These are phyloP conservation scores for Colletotrichum agaves DNA, from an alignment of 2,329 filamentous ascomycete species.

Conservation along the genomic window DNA sequence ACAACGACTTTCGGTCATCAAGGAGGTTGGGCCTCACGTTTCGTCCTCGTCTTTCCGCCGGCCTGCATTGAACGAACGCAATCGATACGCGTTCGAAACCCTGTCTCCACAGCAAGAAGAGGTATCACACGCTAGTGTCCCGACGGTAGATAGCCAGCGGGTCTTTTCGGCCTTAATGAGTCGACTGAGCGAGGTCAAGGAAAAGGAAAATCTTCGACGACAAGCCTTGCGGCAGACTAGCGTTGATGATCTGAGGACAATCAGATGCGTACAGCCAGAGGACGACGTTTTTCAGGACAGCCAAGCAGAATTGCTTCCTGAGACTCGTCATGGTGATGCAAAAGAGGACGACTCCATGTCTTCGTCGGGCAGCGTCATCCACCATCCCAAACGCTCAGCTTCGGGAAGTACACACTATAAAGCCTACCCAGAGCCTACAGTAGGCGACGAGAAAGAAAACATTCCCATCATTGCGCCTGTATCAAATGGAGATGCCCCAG, in stretches of 20 bases:
- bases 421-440: background rate
- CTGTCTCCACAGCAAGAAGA: background rate
- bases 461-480: background rate
- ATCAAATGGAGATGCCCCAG: constrained; percentile 32
- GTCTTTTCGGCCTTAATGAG: constrained; percentile 75
- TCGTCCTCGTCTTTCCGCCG: constrained; percentile 52
- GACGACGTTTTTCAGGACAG: constrained; percentile 48
- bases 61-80: constrained; percentile 41
- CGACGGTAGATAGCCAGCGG: constrained; percentile 63
- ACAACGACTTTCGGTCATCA: constrained; percentile 72
- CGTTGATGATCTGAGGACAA: constrained; percentile 27
- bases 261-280: constrained; percentile 47
- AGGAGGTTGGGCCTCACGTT: constrained; percentile 62
- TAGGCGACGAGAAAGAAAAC: background rate
- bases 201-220: background rate
- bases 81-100: constrained; percentile 20
- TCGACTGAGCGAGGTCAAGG: constrained; percentile 55
- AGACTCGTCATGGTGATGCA: background rate
- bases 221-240: background rate
- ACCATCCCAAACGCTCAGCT: background rate
- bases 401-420: background rate
- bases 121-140: constrained; percentile 36
- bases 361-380: constrained; percentile 2
- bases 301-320: background rate
- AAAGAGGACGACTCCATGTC: background rate